Conservation (phyloP, 768 basidiomycete species). For the Boletus vinaceobasis region DNA sequence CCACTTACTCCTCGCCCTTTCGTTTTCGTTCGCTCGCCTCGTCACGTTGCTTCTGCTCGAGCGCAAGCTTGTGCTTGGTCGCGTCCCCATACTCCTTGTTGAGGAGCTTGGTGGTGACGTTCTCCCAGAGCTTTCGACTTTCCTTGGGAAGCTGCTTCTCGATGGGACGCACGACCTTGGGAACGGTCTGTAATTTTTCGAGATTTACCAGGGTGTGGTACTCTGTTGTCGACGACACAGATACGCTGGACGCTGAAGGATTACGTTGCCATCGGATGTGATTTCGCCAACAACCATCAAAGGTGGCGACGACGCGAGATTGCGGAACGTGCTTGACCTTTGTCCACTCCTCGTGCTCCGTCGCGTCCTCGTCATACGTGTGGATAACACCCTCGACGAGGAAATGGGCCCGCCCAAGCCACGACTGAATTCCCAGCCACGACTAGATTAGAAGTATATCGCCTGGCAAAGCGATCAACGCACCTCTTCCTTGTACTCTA, state of each 20-base stretch:
- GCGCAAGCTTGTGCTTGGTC: conserved; percentile 83
- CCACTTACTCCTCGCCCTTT: conserved; percentile 71
- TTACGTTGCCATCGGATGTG: conserved; percentile 76
- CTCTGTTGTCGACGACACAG: conserved; percentile 44
- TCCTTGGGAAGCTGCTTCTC: conserved; percentile 76
- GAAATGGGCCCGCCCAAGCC: conserved; percentile 88
- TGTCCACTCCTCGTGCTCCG: conserved; percentile 68
- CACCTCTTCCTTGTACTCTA: conserved; percentile 97
- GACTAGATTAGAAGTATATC: background rate
- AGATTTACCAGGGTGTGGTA: conserved; percentile 75
- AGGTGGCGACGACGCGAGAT: conserved; percentile 68
- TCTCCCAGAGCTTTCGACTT: conserved; percentile 86
- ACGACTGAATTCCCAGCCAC: conserved; percentile 47
- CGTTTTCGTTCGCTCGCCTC: conserved; percentile 82
- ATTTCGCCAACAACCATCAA: conserved; percentile 89
- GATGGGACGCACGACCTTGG: conserved; percentile 82
- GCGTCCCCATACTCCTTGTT: conserved; percentile 89
- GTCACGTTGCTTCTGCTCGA: conserved; percentile 93
- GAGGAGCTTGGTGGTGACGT: conserved; percentile 68
- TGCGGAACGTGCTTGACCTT: conserved; percentile 88
- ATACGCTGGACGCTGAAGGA: conserved; percentile 45
- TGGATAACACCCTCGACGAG: conserved; percentile 87
- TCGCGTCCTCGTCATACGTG: conserved; percentile 64
- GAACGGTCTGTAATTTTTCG: conserved; percentile 62
- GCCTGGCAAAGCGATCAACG: conserved; percentile 22